Conservation (phyloP, 129 eudicot genomes). For the Flaveria linearis region DNA sequence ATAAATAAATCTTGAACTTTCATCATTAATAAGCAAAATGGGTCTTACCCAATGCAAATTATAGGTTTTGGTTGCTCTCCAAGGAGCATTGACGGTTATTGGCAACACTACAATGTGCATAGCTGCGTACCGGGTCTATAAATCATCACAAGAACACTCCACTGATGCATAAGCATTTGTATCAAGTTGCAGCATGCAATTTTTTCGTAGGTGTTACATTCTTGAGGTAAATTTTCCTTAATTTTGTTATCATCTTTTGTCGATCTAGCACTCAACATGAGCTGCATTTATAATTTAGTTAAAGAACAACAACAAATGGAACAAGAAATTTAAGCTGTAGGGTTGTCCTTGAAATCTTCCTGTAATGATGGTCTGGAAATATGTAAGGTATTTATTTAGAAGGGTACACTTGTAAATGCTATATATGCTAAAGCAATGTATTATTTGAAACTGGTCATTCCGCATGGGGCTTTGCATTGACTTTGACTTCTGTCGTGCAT, state of each 20-base stretch:
- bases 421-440: too few relatives aligned
- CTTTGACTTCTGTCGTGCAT: too few relatives aligned
- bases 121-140: slow-evolving; percentile 84
- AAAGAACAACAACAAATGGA: neutral
- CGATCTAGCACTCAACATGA: slow-evolving; percentile 19
- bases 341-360: slow-evolving; percentile 19
- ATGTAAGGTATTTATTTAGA: slow-evolving; percentile 8
- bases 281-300: slow-evolving; percentile 8
- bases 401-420: slow-evolving; percentile 6
- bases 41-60: neutral
- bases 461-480: too few relatives aligned
- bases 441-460: slow-evolving; percentile 9
- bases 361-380: slow-evolving; percentile 6
- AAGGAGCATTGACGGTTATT: slow-evolving; percentile 87
- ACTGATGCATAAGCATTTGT: slow-evolving; percentile 39
- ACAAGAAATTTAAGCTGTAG: neutral
- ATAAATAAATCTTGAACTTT: neutral
- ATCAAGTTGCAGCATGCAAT: too few relatives aligned
- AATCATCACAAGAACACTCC: slow-evolving; percentile 56
- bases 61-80: slow-evolving; percentile 78
- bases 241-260: too few relatives aligned
- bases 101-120: slow-evolving; percentile 95
- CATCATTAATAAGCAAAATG: neutral
- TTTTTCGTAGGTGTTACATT: too few relatives aligned
- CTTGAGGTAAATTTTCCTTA: too few relatives aligned